Conservation (phyloP, 225 moss, liverwort and hornwort genomes). For the Sphagnum tenellum region DNA sequence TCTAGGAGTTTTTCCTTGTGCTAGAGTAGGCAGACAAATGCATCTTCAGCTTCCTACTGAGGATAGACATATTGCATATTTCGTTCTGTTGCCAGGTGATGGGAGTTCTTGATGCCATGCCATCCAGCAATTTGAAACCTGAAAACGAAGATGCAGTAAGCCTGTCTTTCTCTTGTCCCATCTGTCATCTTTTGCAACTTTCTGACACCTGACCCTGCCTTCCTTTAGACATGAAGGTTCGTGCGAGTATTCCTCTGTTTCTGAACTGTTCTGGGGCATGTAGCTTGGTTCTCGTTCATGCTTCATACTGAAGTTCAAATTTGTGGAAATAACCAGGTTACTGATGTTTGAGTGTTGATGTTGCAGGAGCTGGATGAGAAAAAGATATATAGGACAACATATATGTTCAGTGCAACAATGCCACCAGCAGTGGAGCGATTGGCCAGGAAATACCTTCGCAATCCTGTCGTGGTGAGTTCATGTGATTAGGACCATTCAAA, state of each 20-base stretch:
- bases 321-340: no score
- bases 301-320: no score
- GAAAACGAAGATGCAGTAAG: slow-evolving; percentile 98
- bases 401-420: slow-evolving; percentile 99
- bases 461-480: slow-evolving; percentile 84
- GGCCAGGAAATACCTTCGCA: slow-evolving; percentile 91
- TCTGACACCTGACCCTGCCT: no score
- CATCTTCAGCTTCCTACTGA: not conserved
- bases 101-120: slow-evolving; percentile 99
- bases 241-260: no score
- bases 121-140: slow-evolving; percentile 97
- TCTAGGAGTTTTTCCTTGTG: not conserved
- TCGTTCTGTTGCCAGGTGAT: slow-evolving; percentile 54
- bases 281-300: no score
- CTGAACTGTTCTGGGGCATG: no score
- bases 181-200: no score
- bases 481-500: no score
- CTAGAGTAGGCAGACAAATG: not conserved
- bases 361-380: slow-evolving; percentile 89
- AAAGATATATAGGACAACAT: slow-evolving; percentile 94
- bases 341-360: not conserved
- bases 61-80: no score
- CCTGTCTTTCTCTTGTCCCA: not conserved
- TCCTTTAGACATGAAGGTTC: no score
- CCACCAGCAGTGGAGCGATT: slow-evolving; percentile 92